Percentiles rank a stretch among this genome's conserved stretches.
Conservation (phyloP, 495 filamentous ascomycete species). For the Xylaria castorea region DNA sequence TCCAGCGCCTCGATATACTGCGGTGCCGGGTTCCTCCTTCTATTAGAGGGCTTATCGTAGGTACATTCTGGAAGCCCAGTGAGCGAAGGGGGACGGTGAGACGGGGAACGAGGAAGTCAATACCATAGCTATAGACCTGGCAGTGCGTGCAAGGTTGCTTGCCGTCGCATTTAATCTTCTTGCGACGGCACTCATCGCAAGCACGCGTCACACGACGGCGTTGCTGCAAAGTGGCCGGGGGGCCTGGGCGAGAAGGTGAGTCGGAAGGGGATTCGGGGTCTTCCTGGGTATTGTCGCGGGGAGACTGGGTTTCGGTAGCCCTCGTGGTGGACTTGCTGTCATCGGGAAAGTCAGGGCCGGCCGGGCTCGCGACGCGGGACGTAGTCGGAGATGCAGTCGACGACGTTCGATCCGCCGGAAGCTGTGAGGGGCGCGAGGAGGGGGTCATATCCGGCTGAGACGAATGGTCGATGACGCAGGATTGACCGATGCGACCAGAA, state of each 20-base stretch:
- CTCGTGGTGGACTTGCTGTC: neutral
- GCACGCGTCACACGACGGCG: constrained; percentile 86
- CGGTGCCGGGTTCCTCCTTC: constrained; percentile 90
- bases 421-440: constrained; percentile 41
- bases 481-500: constrained; percentile 10
- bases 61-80: constrained; percentile 75
- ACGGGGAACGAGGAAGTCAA: constrained; percentile 25
- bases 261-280: constrained; percentile 34
- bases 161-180: constrained; percentile 99
- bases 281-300: constrained; percentile 31
- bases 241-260: constrained; percentile 39
- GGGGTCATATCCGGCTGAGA: constrained; percentile 38
- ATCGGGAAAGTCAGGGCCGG: constrained; percentile 34
- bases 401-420: constrained; percentile 35
- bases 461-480: constrained; percentile 4
- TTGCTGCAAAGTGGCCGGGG: constrained; percentile 75
- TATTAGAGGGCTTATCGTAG: constrained; percentile 97
- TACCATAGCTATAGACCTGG: constrained; percentile 98
- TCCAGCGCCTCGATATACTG: constrained; percentile 95
- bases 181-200: constrained; percentile 94
- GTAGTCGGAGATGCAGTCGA: constrained; percentile 1
- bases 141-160: constrained; percentile 98
- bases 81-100: neutral
- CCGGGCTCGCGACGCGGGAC: constrained; percentile 14
- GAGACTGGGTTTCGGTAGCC: constrained; percentile 9